Conservation (phyloP, 2,329 filamentous ascomycete species). For the Penicillium sp. region DNA sequence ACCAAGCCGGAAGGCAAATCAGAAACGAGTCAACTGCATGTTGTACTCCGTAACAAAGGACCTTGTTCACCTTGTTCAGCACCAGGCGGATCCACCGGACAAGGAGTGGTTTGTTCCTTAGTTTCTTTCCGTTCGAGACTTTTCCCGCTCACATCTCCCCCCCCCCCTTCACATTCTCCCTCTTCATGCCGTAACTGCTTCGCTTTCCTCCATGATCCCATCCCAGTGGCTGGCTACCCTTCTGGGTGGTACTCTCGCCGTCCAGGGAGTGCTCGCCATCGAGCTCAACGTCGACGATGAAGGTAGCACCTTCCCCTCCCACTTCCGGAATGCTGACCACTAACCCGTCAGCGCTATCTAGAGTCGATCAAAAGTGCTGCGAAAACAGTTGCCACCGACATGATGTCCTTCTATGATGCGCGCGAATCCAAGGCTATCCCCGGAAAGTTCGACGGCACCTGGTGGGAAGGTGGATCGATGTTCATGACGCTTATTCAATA, state of each 20-base stretch:
- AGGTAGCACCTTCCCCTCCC: slow-evolving; percentile 8
- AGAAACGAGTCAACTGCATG: no score
- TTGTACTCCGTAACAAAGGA: no score
- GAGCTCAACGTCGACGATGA: slow-evolving; percentile 16
- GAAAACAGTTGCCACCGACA: slow-evolving; percentile 34
- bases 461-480: slow-evolving; percentile 70
- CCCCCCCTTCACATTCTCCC: background rate
- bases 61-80: no score
- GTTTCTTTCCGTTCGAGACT: slow-evolving; percentile 1
- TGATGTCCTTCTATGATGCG: slow-evolving; percentile 37
- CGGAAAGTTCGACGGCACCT: slow-evolving; percentile 37
- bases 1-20: no score
- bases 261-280: slow-evolving; percentile 17
- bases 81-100: background rate
- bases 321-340: slow-evolving; percentile 1
- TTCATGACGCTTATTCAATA: slow-evolving; percentile 68
- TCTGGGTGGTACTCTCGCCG: slow-evolving; percentile 16
- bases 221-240: slow-evolving; percentile 19
- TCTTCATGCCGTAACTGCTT: slow-evolving; percentile 10
- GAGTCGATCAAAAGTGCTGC: slow-evolving; percentile 34
- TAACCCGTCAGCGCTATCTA: slow-evolving; percentile 10
- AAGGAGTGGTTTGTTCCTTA: background rate
- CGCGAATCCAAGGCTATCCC: slow-evolving; percentile 37
- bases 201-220: slow-evolving; percentile 16
- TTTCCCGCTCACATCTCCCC: slow-evolving; percentile 1